Evolutionary conservation across 1,284 basidiomycete genomes (phyloP).

Genomic region (Ganoderma lucidum): DNA sequence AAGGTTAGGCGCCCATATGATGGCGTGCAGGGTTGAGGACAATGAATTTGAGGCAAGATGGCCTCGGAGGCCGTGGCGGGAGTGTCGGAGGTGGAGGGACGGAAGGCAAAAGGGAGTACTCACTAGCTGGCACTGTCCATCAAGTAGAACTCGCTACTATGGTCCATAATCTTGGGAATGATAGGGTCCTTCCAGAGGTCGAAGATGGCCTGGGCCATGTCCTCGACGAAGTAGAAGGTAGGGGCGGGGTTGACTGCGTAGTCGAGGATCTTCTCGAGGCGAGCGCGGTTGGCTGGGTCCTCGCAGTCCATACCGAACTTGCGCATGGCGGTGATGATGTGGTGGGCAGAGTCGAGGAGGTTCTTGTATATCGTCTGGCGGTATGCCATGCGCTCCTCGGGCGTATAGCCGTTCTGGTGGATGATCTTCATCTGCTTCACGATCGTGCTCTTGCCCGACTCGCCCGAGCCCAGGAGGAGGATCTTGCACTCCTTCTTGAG

Average conservation of each 20-base stretch:
- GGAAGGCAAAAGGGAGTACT: conserved; percentile 50
- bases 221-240: conserved; percentile 59
- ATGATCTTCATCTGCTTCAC: conserved; percentile 99
- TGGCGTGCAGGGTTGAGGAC: background rate
- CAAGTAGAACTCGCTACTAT: conserved; percentile 90
- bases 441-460: conserved; percentile 95
- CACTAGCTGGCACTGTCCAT: conserved; percentile 97
- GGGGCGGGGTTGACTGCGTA: conserved; percentile 53
- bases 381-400: conserved; percentile 83
- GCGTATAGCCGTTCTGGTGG: conserved; percentile 92
- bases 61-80: conserved; percentile 12
- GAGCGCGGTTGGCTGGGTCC: conserved; percentile 73
- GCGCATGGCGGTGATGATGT: conserved; percentile 88
- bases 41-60: background rate
- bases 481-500: conserved; percentile 97
- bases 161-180: conserved; percentile 88
- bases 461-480: conserved; percentile 83
- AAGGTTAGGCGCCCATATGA: background rate
- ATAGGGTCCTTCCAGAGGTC: conserved; percentile 93
- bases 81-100: conserved; percentile 1
- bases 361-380: conserved; percentile 87
- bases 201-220: conserved; percentile 82
- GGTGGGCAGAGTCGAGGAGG: conserved; percentile 90
- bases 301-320: conserved; percentile 90
- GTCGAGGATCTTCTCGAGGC: conserved; percentile 69